Evolutionary conservation across 345 rosid genomes (phyloP).

Genomic region (Nasturtium officinale): DNA sequence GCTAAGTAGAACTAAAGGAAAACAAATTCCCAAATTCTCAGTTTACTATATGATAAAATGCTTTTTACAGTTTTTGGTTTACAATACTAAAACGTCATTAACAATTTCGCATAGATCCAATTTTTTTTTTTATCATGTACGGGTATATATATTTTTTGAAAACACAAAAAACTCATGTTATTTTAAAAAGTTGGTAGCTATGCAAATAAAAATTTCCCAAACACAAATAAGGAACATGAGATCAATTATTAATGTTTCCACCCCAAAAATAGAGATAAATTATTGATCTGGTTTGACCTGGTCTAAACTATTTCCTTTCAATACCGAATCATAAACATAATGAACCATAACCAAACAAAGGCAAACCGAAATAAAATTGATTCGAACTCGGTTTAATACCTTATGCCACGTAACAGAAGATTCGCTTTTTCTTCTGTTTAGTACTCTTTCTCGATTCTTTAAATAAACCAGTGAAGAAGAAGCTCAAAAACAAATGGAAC

Average conservation of each 20-base stretch:
- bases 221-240: neutral
- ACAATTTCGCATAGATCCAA: neutral
- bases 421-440: neutral
- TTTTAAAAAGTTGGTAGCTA: neutral
- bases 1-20: neutral
- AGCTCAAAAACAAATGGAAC: conserved; percentile 5
- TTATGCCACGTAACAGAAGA: conserved; percentile 26
- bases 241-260: neutral
- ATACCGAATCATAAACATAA: neutral
- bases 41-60: too few relatives aligned
- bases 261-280: neutral
- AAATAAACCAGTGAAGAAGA: conserved; percentile 8
- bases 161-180: neutral
- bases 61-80: too few relatives aligned
- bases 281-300: neutral
- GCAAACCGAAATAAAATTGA: conserved; percentile 9
- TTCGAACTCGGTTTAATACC: neutral
- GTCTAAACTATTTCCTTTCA: neutral
- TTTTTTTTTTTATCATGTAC: too few relatives aligned
- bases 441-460: neutral
- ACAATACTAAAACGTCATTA: too few relatives aligned
- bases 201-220: neutral
- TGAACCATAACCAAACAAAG: neutral
- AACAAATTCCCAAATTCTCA: too few relatives aligned
- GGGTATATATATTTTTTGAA: too few relatives aligned